Evolutionary conservation across 176 grass and related monocot genomes (phyloP).

Genomic region (Saccharum officinarum): DNA sequence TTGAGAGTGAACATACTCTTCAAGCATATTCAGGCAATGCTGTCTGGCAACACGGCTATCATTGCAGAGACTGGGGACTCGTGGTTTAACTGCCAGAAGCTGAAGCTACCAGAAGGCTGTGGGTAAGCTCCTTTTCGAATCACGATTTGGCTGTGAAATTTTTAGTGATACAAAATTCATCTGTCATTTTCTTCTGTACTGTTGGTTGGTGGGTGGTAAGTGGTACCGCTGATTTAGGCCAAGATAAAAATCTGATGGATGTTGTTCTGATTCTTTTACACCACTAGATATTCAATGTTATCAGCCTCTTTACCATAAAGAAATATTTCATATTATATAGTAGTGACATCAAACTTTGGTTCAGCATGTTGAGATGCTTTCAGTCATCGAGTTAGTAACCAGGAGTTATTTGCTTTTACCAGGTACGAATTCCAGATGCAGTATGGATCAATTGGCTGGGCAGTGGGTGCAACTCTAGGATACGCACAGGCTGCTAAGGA

Average conservation of each 20-base stretch:
- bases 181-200: not conserved
- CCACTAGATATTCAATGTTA: not conserved
- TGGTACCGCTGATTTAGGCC: not conserved
- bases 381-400: not conserved
- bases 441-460: constrained; percentile 63
- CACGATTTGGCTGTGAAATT: not conserved
- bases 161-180: not conserved
- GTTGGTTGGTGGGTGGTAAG: not conserved
- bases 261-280: constrained; percentile 10
- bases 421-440: constrained; percentile 75
- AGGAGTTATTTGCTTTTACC: not conserved
- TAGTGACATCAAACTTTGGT: not conserved
- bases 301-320: not conserved
- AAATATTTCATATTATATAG: not conserved
- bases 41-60: constrained; percentile 40
- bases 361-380: not conserved
- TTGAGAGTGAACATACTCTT: constrained; percentile 62
- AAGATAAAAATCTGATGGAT: not conserved
- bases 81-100: constrained; percentile 69
- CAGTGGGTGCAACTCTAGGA: constrained; percentile 51
- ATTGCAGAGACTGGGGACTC: constrained; percentile 66
- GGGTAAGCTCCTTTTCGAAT: constrained; percentile 40
- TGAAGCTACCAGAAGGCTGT: constrained; percentile 56
- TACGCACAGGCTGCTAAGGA: constrained; percentile 58
- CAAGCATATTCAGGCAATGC: constrained; percentile 50